A percentile compares a stretch with the other conserved stretches of the same genome.
Conservation (phyloP, 163 green algal genomes). For the Volvox carteri region DNA sequence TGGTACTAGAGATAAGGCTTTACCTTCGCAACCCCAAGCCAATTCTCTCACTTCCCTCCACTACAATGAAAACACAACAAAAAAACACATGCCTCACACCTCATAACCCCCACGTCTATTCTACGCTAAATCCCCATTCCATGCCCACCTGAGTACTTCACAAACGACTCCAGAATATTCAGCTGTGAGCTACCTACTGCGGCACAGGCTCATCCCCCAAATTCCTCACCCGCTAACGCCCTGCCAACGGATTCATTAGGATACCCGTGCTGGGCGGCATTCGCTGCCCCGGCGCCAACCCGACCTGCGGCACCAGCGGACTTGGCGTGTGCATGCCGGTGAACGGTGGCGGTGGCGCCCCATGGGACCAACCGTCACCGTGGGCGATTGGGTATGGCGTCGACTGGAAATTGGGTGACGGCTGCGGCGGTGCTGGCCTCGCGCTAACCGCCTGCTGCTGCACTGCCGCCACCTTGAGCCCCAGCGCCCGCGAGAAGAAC, state of each 20-base stretch:
- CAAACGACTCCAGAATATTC: too few species aligned
- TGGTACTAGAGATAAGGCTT: too few species aligned
- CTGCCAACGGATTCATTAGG: slow-evolving; percentile 37
- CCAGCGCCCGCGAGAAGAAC: slow-evolving; percentile 87
- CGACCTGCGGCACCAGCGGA: slow-evolving; percentile 43
- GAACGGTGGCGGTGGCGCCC: background rate
- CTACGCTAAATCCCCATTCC: too few species aligned
- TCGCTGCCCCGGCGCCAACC: background rate
- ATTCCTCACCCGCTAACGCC: background rate
- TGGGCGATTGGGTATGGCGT: slow-evolving; percentile 33
- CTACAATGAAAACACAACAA: too few species aligned
- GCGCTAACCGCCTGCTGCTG: slow-evolving; percentile 53
- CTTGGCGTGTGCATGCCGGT: slow-evolving; percentile 6
- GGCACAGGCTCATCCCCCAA: background rate
- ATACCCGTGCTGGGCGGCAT: slow-evolving; percentile 1
- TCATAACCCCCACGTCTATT: too few species aligned
- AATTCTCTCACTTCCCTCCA: too few species aligned
- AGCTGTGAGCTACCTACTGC: too few species aligned
- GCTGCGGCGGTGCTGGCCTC: background rate
- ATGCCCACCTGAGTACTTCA: too few species aligned
- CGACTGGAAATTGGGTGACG: background rate
- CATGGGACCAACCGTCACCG: slow-evolving; percentile 44
- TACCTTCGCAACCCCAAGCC: too few species aligned
- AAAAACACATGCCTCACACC: too few species aligned
- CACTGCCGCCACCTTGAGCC: slow-evolving; percentile 77